A percentile compares a stretch with the other conserved stretches of the same genome.
Evolutionary conservation across 108 stramenopile species (phyloP).

Genomic region (Bacterosira constricta): DNA sequence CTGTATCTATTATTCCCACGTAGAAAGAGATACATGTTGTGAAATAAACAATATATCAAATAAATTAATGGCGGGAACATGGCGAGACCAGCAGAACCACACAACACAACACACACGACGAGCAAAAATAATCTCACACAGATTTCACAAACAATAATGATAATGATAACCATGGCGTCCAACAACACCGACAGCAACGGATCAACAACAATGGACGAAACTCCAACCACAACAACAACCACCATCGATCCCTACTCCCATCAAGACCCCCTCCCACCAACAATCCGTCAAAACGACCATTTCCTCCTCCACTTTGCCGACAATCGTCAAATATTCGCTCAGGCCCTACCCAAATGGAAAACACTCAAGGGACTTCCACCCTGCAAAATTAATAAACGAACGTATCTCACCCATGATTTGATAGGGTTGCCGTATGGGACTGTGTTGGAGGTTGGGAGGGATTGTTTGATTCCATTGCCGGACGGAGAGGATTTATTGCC

Average conservation of each 20-base stretch:
- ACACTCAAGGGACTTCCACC: conserved; percentile 52
- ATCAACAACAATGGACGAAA: neutral
- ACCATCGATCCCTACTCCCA: neutral
- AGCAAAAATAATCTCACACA: no score
- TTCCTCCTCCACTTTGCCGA: conserved; percentile 78
- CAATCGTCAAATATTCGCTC: conserved; percentile 72
- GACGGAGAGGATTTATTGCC: conserved; percentile 75
- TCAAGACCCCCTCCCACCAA: conserved; percentile 25
- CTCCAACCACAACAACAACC: no score
- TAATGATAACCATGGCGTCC: neutral
- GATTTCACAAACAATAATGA: neutral
- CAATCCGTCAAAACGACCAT: conserved; percentile 64
- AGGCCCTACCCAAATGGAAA: conserved; percentile 44
- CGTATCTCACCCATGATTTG: conserved; percentile 66
- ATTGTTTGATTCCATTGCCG: conserved; percentile 54
- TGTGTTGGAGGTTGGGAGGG: conserved; percentile 67
- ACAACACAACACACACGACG: no score
- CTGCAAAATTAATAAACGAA: conserved; percentile 80
- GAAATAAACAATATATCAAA: no score
- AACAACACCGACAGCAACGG: neutral
- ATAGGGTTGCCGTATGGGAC: conserved; percentile 82
- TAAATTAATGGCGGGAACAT: no score
- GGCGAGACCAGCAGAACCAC: no score
- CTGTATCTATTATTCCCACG: no score
- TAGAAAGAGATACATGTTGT: no score